A percentile compares a stretch with the other conserved stretches of the same genome.
Conservation (phyloP, 2,329 filamentous ascomycete species). For the Mycocentrospora acerina region DNA sequence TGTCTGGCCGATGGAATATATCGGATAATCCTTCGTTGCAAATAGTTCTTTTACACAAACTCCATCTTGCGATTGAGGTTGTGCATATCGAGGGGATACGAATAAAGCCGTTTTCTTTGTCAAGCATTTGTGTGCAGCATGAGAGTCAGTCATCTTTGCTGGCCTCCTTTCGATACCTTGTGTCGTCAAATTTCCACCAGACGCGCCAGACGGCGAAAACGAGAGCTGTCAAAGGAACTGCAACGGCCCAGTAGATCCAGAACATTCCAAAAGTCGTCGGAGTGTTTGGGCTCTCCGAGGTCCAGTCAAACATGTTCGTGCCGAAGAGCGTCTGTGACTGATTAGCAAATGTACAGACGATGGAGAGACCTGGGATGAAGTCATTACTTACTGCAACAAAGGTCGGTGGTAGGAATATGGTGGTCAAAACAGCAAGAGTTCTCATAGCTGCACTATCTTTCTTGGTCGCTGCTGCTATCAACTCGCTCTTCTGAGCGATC, state of each 20-base stretch:
- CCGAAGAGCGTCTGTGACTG: too few relatives aligned
- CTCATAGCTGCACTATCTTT: constrained; percentile 43
- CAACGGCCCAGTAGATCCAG: constrained; percentile 16
- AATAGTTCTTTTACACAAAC: too few relatives aligned
- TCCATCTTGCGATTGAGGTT: too few relatives aligned
- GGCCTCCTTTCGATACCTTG: constrained; percentile 1
- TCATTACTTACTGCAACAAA: constrained; percentile 37
- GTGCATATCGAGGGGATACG: too few relatives aligned
- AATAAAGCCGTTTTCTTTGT: too few relatives aligned
- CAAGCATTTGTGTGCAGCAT: too few relatives aligned
- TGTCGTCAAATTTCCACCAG: constrained; percentile 6
- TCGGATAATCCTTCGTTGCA: too few relatives aligned
- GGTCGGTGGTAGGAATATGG: constrained; percentile 45
- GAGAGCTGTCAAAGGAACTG: constrained; percentile 6
- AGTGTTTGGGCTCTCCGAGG: neutral
- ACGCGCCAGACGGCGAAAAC: constrained; percentile 6
- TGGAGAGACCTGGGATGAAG: constrained; percentile 6
- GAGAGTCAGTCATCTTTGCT: neutral
- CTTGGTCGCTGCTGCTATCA: constrained; percentile 18
- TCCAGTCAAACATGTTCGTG: constrained; percentile 15
- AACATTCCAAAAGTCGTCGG: constrained; percentile 2
- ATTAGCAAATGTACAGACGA: too few relatives aligned
- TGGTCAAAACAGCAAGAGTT: constrained; percentile 44
- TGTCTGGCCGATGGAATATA: too few relatives aligned
- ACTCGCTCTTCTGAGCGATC: constrained; percentile 10